phyloP scores from a whole-genome alignment of 805 yeast species.

The Metschnikowia sp. region DNA sequence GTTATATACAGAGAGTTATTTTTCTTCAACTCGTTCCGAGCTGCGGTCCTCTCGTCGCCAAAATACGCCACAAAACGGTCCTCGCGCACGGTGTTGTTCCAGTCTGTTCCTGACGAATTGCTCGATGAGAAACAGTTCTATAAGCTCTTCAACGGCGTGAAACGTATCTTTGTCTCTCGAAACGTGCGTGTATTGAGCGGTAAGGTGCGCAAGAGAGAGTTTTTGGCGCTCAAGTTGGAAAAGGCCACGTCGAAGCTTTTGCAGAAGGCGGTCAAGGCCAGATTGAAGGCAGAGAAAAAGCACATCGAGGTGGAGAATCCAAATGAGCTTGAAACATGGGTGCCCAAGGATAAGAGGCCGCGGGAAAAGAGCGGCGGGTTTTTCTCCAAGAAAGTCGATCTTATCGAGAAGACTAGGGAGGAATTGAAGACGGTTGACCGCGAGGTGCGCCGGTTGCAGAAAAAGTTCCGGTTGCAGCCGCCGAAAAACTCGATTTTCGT shows the following conservation, averaged over 20 bases:
- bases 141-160: slow-evolving; percentile 79
- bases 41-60: slow-evolving; percentile 78
- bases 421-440: slow-evolving; percentile 53
- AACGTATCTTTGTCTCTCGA: slow-evolving; percentile 76
- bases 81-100: slow-evolving; percentile 80
- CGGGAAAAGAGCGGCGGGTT: slow-evolving; percentile 46
- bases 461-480: slow-evolving; percentile 40
- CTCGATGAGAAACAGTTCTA: slow-evolving; percentile 69
- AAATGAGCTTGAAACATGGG: slow-evolving; percentile 51
- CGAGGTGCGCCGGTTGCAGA: slow-evolving; percentile 56
- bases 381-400: slow-evolving; percentile 54
- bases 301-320: slow-evolving; percentile 29
- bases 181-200: slow-evolving; percentile 52
- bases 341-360: slow-evolving; percentile 71
- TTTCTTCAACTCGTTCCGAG: slow-evolving; percentile 72
- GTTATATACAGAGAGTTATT: slow-evolving; percentile 79
- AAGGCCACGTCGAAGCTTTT: slow-evolving; percentile 57
- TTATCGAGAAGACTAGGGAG: slow-evolving; percentile 54
- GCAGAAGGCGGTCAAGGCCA: slow-evolving; percentile 59
- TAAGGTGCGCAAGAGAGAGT: slow-evolving; percentile 57
- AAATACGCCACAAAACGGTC: slow-evolving; percentile 69
- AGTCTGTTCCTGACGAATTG: slow-evolving; percentile 73
- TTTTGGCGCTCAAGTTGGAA: slow-evolving; percentile 62
- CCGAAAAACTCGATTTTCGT: slow-evolving; percentile 82
- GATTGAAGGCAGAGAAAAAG: slow-evolving; percentile 65